A percentile compares a stretch with the other conserved stretches of the same genome.
phyloP scores from a whole-genome alignment of 2,329 filamentous ascomycete species.

The Xylaria arbuscula region DNA sequence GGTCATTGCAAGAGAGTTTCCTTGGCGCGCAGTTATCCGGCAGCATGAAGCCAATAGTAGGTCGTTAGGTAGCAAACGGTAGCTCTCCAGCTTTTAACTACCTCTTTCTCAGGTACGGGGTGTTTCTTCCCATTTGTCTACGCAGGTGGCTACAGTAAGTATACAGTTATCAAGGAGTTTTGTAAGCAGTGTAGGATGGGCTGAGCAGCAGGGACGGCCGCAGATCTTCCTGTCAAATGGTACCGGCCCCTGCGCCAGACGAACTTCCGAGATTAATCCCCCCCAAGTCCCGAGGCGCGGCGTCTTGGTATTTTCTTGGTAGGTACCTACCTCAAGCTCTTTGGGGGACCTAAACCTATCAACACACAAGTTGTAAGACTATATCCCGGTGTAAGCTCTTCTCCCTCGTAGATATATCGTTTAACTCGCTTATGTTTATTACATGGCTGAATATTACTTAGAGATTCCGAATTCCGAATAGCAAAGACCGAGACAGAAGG shows the following conservation, averaged over 20 bases:
- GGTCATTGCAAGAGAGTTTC: not conserved
- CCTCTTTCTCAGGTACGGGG: not conserved
- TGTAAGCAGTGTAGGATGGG: not conserved
- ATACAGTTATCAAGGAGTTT: constrained; percentile 7
- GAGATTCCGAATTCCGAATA: not conserved
- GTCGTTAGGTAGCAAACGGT: not conserved
- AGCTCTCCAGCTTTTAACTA: not conserved
- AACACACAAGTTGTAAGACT: too few relatives aligned
- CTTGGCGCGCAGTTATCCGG: constrained; percentile 3
- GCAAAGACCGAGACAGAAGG: not conserved
- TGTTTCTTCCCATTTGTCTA: too few relatives aligned
- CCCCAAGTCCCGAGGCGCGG: constrained; percentile 26
- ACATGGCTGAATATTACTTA: not conserved
- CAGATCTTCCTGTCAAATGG: constrained; percentile 21
- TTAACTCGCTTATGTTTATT: too few relatives aligned
- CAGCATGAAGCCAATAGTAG: constrained; percentile 16
- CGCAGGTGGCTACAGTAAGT: not conserved
- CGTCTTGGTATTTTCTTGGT: constrained; percentile 36
- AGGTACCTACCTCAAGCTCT: not conserved
- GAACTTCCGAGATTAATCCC: constrained; percentile 20
- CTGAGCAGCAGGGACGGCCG: constrained; percentile 13
- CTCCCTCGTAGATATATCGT: not conserved
- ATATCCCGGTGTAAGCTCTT: too few relatives aligned
- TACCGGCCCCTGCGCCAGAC: constrained; percentile 18
- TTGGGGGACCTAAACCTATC: too few relatives aligned